Evolutionary conservation across 2,329 filamentous ascomycete species (phyloP).

Genomic region (Neobulgaria alba): DNA sequence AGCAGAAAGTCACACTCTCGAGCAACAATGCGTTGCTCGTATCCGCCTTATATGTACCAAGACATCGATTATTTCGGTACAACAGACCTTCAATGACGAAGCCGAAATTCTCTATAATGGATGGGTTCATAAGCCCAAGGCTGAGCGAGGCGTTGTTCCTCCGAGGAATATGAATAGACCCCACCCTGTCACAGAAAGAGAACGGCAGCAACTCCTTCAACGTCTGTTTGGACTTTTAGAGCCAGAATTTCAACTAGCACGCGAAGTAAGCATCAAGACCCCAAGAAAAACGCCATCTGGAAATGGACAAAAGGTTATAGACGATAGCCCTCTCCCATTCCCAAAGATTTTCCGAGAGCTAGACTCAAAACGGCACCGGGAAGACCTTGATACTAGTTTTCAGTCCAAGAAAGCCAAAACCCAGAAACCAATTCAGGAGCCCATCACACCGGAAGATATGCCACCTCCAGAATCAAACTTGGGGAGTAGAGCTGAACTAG

Average conservation of each 20-base stretch:
- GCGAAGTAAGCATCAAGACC: not conserved
- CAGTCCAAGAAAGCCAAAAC: not conserved
- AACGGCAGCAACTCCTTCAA: constrained; percentile 7
- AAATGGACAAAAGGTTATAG: not conserved
- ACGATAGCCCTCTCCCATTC: constrained; percentile 2
- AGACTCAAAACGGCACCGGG: constrained; percentile 3
- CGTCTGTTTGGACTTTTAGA: constrained; percentile 5
- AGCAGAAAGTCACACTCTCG: not conserved
- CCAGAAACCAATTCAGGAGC: not conserved
- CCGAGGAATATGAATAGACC: constrained; percentile 6
- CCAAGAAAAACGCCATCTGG: not conserved
- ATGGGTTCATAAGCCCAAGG: constrained; percentile 16
- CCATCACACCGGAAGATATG: not conserved
- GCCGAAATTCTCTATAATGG: constrained; percentile 8
- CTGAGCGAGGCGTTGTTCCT: constrained; percentile 14
- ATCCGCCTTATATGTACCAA: not conserved
- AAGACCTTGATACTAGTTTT: not conserved
- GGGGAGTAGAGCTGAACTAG: too few species aligned
- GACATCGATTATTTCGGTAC: not conserved
- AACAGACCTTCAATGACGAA: constrained; percentile 5
- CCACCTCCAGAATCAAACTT: not conserved
- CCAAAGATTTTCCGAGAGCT: too few species aligned
- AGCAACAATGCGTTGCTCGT: not conserved
- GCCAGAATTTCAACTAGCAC: not conserved
- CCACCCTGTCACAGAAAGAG: constrained; percentile 4